Conservation (phyloP, 2,329 filamentous ascomycete species). For the Ascochyta rabiei region DNA sequence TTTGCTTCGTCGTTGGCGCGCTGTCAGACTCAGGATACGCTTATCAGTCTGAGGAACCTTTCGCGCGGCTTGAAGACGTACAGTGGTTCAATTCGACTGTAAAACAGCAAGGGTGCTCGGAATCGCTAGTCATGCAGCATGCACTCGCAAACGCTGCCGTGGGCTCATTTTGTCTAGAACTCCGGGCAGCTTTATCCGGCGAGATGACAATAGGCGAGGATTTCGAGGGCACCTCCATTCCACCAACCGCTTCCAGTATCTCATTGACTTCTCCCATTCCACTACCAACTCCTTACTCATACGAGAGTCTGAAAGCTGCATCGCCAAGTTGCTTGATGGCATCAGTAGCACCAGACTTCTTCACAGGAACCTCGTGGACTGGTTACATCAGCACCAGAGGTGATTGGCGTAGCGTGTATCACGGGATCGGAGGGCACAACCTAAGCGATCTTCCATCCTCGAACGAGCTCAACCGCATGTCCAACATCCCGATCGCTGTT, state of each 20-base stretch:
- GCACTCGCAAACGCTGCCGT: constrained; percentile 14
- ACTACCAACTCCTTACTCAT: not conserved
- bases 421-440: constrained; percentile 13
- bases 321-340: constrained; percentile 2
- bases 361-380: constrained; percentile 13
- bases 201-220: constrained; percentile 17
- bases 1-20: constrained; percentile 11
- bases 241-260: constrained; percentile 7
- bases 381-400: constrained; percentile 15
- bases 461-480: not conserved
- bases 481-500: not conserved
- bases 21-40: constrained; percentile 3
- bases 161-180: constrained; percentile 12
- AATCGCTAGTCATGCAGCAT: constrained; percentile 13
- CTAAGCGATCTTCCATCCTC: constrained; percentile 1
- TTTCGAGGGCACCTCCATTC: constrained; percentile 14
- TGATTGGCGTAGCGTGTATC: constrained; percentile 19
- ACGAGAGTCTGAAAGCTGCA: not conserved
- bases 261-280: not conserved
- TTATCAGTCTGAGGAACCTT: constrained; percentile 11
- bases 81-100: constrained; percentile 15
- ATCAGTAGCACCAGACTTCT: constrained; percentile 2
- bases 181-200: constrained; percentile 8
- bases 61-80: constrained; percentile 10
- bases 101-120: not conserved